Evolutionary conservation across 1,284 basidiomycete species (phyloP).

Genomic region (Sanghuangporus baumii): DNA sequence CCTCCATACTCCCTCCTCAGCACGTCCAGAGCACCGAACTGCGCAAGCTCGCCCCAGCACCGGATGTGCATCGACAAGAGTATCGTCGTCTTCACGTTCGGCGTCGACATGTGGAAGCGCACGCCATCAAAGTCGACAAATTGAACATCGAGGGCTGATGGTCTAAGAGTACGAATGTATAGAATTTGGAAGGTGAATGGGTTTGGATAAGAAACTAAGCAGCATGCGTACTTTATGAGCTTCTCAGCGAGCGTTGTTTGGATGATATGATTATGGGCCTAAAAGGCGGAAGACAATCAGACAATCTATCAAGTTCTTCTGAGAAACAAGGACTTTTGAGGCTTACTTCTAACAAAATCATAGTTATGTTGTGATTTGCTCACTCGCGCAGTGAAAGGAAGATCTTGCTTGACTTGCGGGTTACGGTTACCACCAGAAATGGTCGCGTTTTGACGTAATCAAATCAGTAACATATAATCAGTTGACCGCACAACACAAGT

Average conservation of each 20-base stretch:
- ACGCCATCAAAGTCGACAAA: constrained; percentile 99
- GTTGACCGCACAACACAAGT: no score
- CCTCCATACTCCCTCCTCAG: constrained; percentile 82
- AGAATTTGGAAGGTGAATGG: constrained; percentile 12
- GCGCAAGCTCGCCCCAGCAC: constrained; percentile 92
- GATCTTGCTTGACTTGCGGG: background rate
- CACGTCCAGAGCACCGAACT: constrained; percentile 82
- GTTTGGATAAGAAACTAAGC: constrained; percentile 9
- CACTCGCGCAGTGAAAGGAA: background rate
- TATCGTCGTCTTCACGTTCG: constrained; percentile 75
- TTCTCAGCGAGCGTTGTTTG: constrained; percentile 90
- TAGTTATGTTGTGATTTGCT: background rate
- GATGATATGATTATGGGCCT: constrained; percentile 92
- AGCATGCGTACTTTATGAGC: constrained; percentile 67
- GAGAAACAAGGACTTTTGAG: background rate
- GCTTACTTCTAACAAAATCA: constrained; percentile 12
- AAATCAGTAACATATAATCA: no score
- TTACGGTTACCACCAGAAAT: background rate
- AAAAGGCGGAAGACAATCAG: background rate
- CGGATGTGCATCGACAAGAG: constrained; percentile 94
- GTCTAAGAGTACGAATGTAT: constrained; percentile 42
- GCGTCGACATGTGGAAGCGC: constrained; percentile 88
- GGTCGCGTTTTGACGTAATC: no score
- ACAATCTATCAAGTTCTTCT: background rate
- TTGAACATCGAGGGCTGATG: constrained; percentile 85